Evolutionary conservation across 1,284 basidiomycete genomes (phyloP).

Genomic region (Tylopilus sp.): DNA sequence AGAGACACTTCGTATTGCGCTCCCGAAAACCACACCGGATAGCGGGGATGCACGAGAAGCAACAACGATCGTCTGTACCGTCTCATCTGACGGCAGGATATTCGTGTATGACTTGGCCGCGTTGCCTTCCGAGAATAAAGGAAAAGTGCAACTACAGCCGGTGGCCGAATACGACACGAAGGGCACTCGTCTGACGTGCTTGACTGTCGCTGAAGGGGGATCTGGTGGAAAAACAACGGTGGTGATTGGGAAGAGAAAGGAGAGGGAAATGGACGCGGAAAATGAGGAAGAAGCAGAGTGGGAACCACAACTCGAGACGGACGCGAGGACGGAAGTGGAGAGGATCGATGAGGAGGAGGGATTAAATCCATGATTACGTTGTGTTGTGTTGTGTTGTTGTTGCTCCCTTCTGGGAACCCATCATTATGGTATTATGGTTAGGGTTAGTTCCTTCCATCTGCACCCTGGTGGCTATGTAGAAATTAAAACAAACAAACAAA

Average conservation of each 20-base stretch:
- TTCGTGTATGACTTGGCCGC: constrained; percentile 71
- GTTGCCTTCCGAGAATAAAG: constrained; percentile 35
- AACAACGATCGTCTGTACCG: constrained; percentile 68
- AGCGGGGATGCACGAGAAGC: constrained; percentile 28
- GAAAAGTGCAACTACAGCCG: constrained; percentile 47
- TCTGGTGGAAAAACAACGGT: constrained; percentile 15
- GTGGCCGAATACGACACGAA: constrained; percentile 76
- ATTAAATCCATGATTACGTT: too few relatives aligned
- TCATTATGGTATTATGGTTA: constrained; percentile 24
- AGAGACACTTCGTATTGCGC: constrained; percentile 55
- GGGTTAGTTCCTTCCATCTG: too few relatives aligned
- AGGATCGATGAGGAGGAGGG: neutral
- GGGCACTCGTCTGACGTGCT: constrained; percentile 78
- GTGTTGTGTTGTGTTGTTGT: too few relatives aligned
- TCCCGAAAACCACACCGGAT: constrained; percentile 37
- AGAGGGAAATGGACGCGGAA: constrained; percentile 29
- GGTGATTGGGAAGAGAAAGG: constrained; percentile 40
- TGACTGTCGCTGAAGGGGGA: constrained; percentile 58
- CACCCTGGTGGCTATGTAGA: too few relatives aligned
- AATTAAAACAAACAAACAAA: too few relatives aligned
- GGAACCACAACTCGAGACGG: constrained; percentile 21
- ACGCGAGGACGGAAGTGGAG: constrained; percentile 20
- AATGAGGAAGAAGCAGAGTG: constrained; percentile 32
- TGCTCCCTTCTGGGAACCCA: constrained; percentile 8
- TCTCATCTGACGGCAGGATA: constrained; percentile 83